Base-by-base conservation (phyloP, 495 filamentous ascomycete genomes). In the Trichoderma asperelloides region DNA sequence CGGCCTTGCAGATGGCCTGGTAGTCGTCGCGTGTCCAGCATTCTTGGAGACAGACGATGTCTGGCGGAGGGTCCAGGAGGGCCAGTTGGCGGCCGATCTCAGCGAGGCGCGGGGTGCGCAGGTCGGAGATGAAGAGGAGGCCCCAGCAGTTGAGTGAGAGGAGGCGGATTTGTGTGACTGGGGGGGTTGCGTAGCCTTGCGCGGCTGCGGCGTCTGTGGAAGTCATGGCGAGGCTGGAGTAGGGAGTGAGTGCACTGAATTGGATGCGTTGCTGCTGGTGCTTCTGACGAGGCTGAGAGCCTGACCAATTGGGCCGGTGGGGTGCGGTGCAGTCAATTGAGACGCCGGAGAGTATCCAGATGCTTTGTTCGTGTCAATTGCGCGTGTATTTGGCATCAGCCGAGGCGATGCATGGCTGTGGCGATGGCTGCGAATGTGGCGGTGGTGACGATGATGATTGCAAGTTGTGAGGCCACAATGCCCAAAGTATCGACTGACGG, bases 61-160 rank as follows among this genome's bases (percentile, higher is more conserved):
- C 86, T 25, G 93, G 91, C 16, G 82, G 74, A 0, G 92, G 91
- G 43, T 81, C 76, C 65, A 87, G 80, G 8, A 83, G 73, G 69
- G 90, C 87, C 39, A 96, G 83, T 65, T 86, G 86, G 62, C 85
- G 84, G 62, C 93, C 92, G 69, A 98, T 96, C 75, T 96, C 91
- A 13, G 81, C 74, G 62, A 97, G 84, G 41, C 95, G 92, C 73
- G 90, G 91, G 70, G 83, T 80, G 66, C 94, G 91, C 70, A 89
- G 82, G 71, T 88, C 88, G 68, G 92, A 86, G 70, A 97, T 81
- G 78, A 86, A 95, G 76, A 96, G 95, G 66, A 98, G 86, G 51
- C 95, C 95, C 93, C 95, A 97, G 86, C 91, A 96, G 75, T 98
- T 98, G 74, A 96, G 86, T 3, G 90, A 91, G 72, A 97, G 78